phyloP scores from a whole-genome alignment of 805 yeast genomes.

The Schwanniomyces vanrijiae region DNA sequence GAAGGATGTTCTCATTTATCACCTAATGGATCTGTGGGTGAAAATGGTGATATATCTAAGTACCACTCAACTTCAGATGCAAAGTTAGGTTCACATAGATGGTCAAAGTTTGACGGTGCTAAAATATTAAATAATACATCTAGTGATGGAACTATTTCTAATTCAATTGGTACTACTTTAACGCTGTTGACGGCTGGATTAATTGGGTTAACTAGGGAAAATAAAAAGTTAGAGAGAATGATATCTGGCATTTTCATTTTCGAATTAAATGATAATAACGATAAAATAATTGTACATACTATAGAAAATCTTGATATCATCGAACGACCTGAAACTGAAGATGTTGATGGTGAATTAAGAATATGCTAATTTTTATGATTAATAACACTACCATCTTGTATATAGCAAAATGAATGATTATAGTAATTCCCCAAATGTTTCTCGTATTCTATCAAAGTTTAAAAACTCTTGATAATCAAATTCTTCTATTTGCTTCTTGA shows the following conservation, averaged over 20 bases:
- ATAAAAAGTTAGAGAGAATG: conserved; percentile 37
- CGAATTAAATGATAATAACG: conserved; percentile 59
- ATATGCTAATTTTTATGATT: conserved; percentile 20
- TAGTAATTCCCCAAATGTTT: conserved; percentile 10
- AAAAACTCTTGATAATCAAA: conserved; percentile 12
- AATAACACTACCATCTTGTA: conserved; percentile 1
- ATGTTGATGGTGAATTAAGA: conserved; percentile 23
- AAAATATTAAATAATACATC: conserved; percentile 12
- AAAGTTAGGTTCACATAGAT: conserved; percentile 38
- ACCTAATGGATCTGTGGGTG: conserved; percentile 7
- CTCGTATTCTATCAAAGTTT: conserved; percentile 10
- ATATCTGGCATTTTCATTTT: conserved; percentile 62
- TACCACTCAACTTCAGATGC: conserved; percentile 38
- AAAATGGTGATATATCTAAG: conserved; percentile 5
- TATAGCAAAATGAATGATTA: conserved; percentile 6
- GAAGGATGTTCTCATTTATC: conserved; percentile 51
- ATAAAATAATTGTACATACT: conserved; percentile 58
- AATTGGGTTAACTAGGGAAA: conserved; percentile 30
- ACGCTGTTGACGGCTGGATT: conserved; percentile 31
- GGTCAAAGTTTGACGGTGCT: conserved; percentile 35
- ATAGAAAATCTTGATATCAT: conserved; percentile 64
- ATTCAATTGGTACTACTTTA: conserved; percentile 21
- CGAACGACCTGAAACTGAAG: conserved; percentile 39
- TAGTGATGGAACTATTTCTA: conserved; percentile 1
- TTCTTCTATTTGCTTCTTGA: conserved; percentile 10